Evolutionary conservation across 192 early-diverging fungal genomes (phyloP).

Genomic region (Coemansia brasiliensis): DNA sequence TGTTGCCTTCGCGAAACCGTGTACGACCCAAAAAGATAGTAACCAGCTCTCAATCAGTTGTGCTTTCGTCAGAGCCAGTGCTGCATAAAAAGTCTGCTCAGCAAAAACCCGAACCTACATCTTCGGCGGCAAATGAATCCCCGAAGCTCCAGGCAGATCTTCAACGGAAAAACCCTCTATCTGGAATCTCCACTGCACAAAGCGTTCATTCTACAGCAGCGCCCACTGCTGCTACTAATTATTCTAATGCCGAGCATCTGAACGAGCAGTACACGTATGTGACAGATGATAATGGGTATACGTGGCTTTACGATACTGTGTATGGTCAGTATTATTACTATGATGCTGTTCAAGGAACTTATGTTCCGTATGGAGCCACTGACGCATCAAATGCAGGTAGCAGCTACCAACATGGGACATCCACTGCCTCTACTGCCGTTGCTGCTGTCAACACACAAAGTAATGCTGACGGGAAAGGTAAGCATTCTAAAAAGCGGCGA

Average conservation of each 20-base stretch:
- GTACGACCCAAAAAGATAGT: slow-evolving; percentile 24
- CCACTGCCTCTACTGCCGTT: not conserved
- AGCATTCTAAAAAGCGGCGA: slow-evolving; percentile 61
- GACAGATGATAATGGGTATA: slow-evolving; percentile 41
- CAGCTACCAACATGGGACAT: not conserved
- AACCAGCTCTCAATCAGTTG: slow-evolving; percentile 1
- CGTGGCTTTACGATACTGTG: slow-evolving; percentile 39
- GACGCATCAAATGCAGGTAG: not conserved
- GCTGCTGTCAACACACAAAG: not conserved
- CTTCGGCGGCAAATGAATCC: not conserved
- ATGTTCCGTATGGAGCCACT: slow-evolving; percentile 23
- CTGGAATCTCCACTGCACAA: not conserved
- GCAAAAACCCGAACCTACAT: not conserved
- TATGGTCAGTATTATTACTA: slow-evolving; percentile 55
- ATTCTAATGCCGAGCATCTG: not conserved
- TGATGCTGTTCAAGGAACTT: slow-evolving; percentile 24
- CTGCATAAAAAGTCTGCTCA: slow-evolving; percentile 10
- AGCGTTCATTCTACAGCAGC: not conserved
- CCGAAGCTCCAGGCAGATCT: not conserved
- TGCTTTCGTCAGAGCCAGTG: slow-evolving; percentile 29
- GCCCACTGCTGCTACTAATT: not conserved
- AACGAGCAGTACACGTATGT: slow-evolving; percentile 48
- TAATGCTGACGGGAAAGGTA: slow-evolving; percentile 16
- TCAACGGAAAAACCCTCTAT: too few relatives aligned
- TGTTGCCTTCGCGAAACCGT: slow-evolving; percentile 36